Percentiles rank a stretch among this genome's conserved stretches.
phyloP scores from a whole-genome alignment of 2,329 filamentous ascomycete genomes.

The Pseudogymnoascus sp. region DNA sequence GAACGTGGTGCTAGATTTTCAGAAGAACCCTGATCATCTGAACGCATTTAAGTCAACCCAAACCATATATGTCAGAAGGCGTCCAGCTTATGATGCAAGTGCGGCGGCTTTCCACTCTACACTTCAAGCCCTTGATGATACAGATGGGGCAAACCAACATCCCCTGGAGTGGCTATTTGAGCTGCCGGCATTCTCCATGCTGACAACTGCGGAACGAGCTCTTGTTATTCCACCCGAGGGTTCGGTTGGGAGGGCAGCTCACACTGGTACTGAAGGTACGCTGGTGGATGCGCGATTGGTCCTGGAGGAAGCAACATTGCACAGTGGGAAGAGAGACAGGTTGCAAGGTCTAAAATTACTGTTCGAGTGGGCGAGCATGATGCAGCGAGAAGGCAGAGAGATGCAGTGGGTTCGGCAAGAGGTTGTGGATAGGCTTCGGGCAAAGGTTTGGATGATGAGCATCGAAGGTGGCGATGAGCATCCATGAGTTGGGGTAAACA shows the following conservation, averaged over 20 bases:
- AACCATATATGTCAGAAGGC: conserved; percentile 54
- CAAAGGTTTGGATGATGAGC: conserved; percentile 38
- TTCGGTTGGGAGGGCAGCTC: conserved; percentile 34
- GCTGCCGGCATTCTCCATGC: conserved; percentile 43
- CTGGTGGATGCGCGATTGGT: conserved; percentile 55
- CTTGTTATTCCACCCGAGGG: conserved; percentile 40
- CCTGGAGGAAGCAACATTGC: conserved; percentile 41
- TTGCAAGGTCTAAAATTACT: conserved; percentile 56
- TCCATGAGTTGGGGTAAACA: not conserved
- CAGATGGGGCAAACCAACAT: conserved; percentile 37
- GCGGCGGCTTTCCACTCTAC: conserved; percentile 55
- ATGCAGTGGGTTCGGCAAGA: conserved; percentile 48
- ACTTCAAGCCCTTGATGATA: conserved; percentile 54
- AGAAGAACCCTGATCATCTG: conserved; percentile 46
- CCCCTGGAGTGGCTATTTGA: conserved; percentile 59
- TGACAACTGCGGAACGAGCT: conserved; percentile 51
- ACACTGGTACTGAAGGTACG: conserved; percentile 47
- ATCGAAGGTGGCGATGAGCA: conserved; percentile 8
- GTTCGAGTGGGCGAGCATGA: conserved; percentile 58
- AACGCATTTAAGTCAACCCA: conserved; percentile 52
- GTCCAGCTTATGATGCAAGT: conserved; percentile 47
- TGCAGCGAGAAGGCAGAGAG: conserved; percentile 33
- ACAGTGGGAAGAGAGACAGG: conserved; percentile 44
- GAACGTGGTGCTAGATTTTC: conserved; percentile 60
- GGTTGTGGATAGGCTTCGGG: conserved; percentile 46